These are phyloP conservation scores for Articulospora tetracladia DNA, from an alignment of 495 filamentous ascomycete species.

Conservation along the genomic window DNA sequence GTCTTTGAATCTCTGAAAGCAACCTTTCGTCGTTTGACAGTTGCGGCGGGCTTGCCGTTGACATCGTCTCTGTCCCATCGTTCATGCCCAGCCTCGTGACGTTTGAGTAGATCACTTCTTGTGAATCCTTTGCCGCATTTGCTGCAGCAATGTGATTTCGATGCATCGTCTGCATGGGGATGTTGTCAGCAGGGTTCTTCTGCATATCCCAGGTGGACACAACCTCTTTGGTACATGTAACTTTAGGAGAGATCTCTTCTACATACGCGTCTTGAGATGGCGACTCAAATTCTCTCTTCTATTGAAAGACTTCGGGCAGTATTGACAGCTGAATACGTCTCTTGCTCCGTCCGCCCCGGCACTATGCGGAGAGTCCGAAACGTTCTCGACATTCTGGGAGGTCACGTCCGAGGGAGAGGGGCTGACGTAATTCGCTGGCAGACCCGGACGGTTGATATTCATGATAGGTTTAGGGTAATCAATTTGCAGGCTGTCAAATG, in stretches of 20 bases:
- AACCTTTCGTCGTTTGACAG: conserved; percentile 4
- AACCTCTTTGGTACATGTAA: background rate
- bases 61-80: conserved; percentile 5
- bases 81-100: conserved; percentile 10
- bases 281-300: conserved; percentile 19
- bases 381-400: background rate
- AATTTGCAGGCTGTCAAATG: background rate
- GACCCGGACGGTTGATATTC: background rate
- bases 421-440: background rate
- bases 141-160: conserved; percentile 8
- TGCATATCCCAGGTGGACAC: background rate
- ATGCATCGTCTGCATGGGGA: background rate
- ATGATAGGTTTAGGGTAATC: background rate
- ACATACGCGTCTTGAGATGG: conserved; percentile 17
- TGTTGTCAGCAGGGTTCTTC: background rate
- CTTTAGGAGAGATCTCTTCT: background rate
- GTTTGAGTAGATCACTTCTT: conserved; percentile 14
- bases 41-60: background rate
- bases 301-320: conserved; percentile 12
- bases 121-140: conserved; percentile 15
- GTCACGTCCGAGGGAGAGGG: background rate
- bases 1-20: background rate
- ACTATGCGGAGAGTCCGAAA: background rate
- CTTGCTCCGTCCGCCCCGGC: background rate
- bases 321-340: conserved; percentile 5